Evolutionary conservation across 768 basidiomycete genomes (phyloP).

Genomic region (Termitomyces sp.): DNA sequence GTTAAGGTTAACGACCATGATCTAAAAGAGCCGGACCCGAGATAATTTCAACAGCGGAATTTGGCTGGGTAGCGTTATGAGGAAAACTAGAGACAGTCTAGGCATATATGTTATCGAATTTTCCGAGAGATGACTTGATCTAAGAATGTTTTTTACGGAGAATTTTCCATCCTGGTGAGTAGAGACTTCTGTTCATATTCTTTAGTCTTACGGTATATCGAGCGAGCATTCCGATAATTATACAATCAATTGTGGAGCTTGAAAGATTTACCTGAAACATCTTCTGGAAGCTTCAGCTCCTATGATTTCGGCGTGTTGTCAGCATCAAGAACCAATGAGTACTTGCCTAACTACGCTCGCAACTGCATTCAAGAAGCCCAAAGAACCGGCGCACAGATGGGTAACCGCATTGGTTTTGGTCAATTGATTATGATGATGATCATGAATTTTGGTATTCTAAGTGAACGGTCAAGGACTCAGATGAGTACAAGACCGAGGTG

Average conservation of each 20-base stretch:
- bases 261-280: background rate
- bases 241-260: background rate
- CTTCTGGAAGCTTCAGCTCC: background rate
- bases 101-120: too few relatives aligned
- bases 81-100: too few relatives aligned
- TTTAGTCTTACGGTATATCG: too few relatives aligned
- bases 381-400: background rate
- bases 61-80: background rate
- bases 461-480: background rate
- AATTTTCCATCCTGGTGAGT: background rate
- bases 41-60: background rate
- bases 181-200: background rate
- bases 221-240: too few relatives aligned
- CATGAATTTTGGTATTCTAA: background rate
- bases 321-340: background rate
- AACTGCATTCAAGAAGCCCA: background rate
- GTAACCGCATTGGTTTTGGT: background rate
- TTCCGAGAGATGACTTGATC: background rate
- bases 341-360: background rate
- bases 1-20: background rate
- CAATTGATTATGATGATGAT: background rate
- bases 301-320: background rate
- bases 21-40: background rate
- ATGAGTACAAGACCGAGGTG: conserved; percentile 3
- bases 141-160: background rate